These are phyloP conservation scores for Taphrina pruni DNA, from an alignment of 1,139 yeast species.

Conservation along the genomic window DNA sequence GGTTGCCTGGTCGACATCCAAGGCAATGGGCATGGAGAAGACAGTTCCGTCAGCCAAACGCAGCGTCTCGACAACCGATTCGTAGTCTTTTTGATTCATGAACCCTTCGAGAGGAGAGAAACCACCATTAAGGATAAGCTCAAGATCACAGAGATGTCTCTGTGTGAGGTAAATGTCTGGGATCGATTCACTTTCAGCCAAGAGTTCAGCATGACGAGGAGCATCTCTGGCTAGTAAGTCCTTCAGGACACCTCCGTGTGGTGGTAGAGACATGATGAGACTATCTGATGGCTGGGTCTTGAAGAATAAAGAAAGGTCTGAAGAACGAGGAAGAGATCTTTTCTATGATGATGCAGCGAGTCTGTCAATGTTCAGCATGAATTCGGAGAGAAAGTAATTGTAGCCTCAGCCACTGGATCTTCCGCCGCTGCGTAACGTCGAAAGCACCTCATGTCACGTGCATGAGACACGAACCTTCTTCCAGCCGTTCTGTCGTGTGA, in stretches of 20 bases:
- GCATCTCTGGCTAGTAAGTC: constrained; percentile 86
- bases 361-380: neutral
- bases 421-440: neutral
- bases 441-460: constrained; percentile 22
- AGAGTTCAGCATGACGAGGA: constrained; percentile 61
- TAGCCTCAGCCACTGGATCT: constrained; percentile 1
- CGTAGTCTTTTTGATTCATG: constrained; percentile 78
- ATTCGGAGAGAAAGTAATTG: neutral
- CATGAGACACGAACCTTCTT: neutral
- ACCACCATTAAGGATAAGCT: constrained; percentile 89
- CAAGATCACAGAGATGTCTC: constrained; percentile 92
- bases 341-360: neutral
- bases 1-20: constrained; percentile 69
- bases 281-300: too few relatives aligned
- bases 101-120: constrained; percentile 92
- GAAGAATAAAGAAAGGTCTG: too few relatives aligned
- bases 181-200: constrained; percentile 64
- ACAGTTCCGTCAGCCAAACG: constrained; percentile 77
- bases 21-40: constrained; percentile 92
- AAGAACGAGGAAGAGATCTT: too few relatives aligned
- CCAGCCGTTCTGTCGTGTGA: too few relatives aligned
- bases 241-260: constrained; percentile 55
- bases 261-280: constrained; percentile 38
- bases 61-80: constrained; percentile 74
- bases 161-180: constrained; percentile 69